Base-by-base conservation (phyloP, 2,329 filamentous ascomycete genomes). In the Diaporthe aspalathi region DNA sequence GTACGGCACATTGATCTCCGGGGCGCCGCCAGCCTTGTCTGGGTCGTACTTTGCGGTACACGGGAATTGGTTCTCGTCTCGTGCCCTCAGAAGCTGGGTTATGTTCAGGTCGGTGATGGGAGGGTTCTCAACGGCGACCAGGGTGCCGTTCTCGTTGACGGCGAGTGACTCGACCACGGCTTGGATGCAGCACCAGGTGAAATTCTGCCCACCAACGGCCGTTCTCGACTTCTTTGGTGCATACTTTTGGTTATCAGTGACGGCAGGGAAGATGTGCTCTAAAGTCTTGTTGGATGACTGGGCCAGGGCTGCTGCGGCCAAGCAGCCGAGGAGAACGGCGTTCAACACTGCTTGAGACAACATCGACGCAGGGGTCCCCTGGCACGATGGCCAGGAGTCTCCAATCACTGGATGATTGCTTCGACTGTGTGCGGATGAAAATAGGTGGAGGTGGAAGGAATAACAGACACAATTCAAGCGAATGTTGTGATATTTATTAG, bases 161-260 rank as follows among this genome's bases (percentile, higher is more conserved):
- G 56, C 27, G 32, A 77, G 54, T 29, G 74, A 67, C 1, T 74
- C 70, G 16, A 66, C 67, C 45, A 78, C 43, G 17, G 77, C 76
- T 57, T 74, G 72, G 35, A 76, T 57, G 47, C 76, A 78, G 70
- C 77, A 78, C 27, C 73, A 74, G 7, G 75, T 78, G 35, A 75
- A 76, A 27, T 78, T 77, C 24, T 78, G 77, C 12, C 73, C 72
- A 20, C 77, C 76, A 9, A 74, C 20, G 9, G 9, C 2, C 5
- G 53, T 69, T 14, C 12, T 69, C 54, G 54, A 69, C 2, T 8
- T 57, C 43, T 20, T 52, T 3, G 67, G 67, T 5, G 45, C 32
- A 20, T 60, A 35, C 2, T 22, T 20, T 2, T 5, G 6, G 43
- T 69, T 69, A 43, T 32, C 27, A 24, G 32, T 29, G 20, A 69